Evolutionary conservation across 1,284 basidiomycete species (phyloP), one percentile per base, ranked within the genome.

Genomic region (Sanghuangporus sanghuang): DNA sequence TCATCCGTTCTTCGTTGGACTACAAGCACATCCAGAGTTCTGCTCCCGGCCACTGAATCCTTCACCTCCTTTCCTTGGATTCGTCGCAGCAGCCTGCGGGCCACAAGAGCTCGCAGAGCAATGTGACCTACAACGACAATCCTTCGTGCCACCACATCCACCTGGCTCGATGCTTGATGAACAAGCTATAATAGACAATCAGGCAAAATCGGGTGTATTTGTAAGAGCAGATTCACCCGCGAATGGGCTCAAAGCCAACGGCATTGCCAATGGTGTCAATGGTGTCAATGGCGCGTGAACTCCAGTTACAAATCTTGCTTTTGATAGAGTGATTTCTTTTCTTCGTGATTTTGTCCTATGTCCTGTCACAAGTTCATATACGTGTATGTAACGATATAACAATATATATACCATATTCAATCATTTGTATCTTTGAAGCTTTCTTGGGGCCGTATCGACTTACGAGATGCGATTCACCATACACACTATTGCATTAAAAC

Each of bases 1-100:
- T 72, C 96, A 99, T 77, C 94, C 95, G 0, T 99, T 87, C 83
- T 99, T 96, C 75, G 81, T 98, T 62, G 97, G 88, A 50, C 82
- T 99, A 64, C 96, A 99, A 79, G 95, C 97, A 0, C 96, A 99
- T 73, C 96, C 96, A 2, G 96, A 99, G 76, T 96, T 99, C 79
- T 98, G 96, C 79, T 96, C 96, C 21, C 89, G 96, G n/a, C 96
- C 96, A 1, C 81, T 99, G 59, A 99, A 99, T 79, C 97, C 96
- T 0, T 97, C 95, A 0, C 96, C 96, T 2, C 91, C 95, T 0
- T 99, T 98, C 87, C 88, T 99, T 42, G 97, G 97, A 14, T 91
- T 99, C 72, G 85, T 99, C 49, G 89, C 96, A 2, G 95, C 97
- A 0, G 81, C 96, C 0, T 89, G 87, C 46, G 86, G 89, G 0